Evolutionary conservation across 176 grass and related monocot species (phyloP), one percentile per base, ranked within the genome.

Genomic region (Musa troglodytarum): DNA sequence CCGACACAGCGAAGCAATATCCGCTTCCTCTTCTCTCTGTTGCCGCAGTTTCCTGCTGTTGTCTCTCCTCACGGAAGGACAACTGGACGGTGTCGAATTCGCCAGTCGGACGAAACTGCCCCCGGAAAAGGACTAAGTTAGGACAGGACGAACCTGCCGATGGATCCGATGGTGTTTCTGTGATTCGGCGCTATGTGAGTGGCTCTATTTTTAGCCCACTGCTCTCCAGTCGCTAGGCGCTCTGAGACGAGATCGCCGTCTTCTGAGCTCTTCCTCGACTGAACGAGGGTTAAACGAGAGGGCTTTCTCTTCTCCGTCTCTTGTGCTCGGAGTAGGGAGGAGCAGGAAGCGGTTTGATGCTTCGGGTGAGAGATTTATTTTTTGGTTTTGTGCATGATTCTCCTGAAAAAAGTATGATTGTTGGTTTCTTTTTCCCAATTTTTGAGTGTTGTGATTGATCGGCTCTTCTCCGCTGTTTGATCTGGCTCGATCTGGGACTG

Each of bases 301-400:
- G 66, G 66, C 4, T 54, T 73, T 55, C n/a, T 21, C 10, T 53
- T 54, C 15, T 15, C 14, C 1, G 10, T 49, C 71, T 55, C 23
- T 26, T 54, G 50, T 5, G 16, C 11, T 8, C 50, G 52, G 10
- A 14, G 3, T 2, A 16, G 21, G 50, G 22, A 54, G 71, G 71
- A 54, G n/a, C n/a, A 55, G 15, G 10, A 54, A 25, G 52, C 54
- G 52, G 22, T 55, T 55, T 54, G 8, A 14, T 2, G 71, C n/a
- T 55, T 54, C 71, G 28, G 71, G 71, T 73, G 25, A 73, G 29
- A 73, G 50, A 53, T 14, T 73, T 55, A 9, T 69, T 69, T 20
- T 62, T 17, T 11, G 6, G 20, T 17, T 8, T 62, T n/a, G 1
- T 23, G 20, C 14, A 20, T 23, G 71, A 51, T 71, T 71, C 69